A percentile compares a stretch with the other conserved stretches of the same genome.
Conservation (phyloP, 108 stramenopile species). For the Cylindrotheca fusiformis region DNA sequence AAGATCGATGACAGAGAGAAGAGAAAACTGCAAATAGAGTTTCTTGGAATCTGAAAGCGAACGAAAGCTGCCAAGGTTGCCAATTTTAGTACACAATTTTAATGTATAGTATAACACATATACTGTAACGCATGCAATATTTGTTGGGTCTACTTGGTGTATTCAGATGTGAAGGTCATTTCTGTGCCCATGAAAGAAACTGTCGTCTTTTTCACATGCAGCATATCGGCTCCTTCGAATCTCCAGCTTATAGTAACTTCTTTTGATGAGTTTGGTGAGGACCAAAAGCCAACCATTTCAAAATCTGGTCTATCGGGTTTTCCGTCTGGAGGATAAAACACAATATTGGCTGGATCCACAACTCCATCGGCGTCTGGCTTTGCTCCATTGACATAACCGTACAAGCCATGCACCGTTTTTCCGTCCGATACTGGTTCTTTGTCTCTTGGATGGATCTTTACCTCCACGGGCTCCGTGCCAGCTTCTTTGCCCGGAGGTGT, state of each 20-base stretch:
- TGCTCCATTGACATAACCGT: conserved; percentile 3
- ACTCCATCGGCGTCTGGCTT: conserved; percentile 12
- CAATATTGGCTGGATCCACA: conserved; percentile 3
- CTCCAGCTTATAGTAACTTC: neutral
- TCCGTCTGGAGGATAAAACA: conserved; percentile 5
- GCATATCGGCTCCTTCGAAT: neutral
- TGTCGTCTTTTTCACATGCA: neutral
- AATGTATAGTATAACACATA: no score
- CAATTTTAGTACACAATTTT: no score
- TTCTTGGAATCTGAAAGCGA: no score
- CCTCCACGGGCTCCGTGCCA: conserved; percentile 5
- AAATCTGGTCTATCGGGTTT: neutral
- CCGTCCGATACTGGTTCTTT: neutral
- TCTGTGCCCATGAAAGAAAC: neutral
- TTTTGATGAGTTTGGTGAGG: neutral
- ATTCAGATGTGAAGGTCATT: neutral
- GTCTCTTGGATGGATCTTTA: neutral
- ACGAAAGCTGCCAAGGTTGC: no score
- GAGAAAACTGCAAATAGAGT: no score
- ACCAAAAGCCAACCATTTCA: neutral
- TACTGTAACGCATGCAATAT: no score
- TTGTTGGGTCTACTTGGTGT: neutral
- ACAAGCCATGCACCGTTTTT: conserved; percentile 1
- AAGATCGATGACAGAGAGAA: no score
- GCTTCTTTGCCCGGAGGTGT: conserved; percentile 1